Evolutionary conservation across 1,284 basidiomycete species (phyloP).

Genomic region (Golubevia pallescens): DNA sequence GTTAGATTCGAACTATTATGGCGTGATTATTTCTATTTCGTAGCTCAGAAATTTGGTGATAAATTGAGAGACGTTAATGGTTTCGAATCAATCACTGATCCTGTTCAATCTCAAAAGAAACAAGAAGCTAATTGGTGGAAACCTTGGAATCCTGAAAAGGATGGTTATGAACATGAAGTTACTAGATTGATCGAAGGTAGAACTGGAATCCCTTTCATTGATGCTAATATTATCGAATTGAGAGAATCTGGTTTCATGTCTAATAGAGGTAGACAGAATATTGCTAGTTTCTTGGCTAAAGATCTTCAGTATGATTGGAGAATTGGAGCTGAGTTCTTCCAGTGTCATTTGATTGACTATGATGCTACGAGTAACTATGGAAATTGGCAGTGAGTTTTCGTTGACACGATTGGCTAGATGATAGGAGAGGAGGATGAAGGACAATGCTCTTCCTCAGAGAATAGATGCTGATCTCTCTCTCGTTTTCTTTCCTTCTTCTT

Average conservation of each 20-base stretch:
- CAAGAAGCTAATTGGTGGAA: conserved; percentile 45
- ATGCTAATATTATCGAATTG: conserved; percentile 56
- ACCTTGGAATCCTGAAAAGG: conserved; percentile 64
- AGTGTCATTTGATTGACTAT: conserved; percentile 67
- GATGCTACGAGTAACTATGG: conserved; percentile 59
- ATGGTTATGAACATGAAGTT: conserved; percentile 63
- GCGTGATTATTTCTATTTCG: conserved; percentile 56
- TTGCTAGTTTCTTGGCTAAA: conserved; percentile 51
- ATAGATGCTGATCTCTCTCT: neutral
- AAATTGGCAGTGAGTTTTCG: conserved; percentile 27
- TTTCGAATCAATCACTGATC: conserved; percentile 47
- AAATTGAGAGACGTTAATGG: conserved; percentile 45
- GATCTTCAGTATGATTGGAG: conserved; percentile 68
- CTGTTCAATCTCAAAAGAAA: conserved; percentile 50
- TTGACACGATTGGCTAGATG: too few relatives aligned
- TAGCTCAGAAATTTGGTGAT: conserved; percentile 42
- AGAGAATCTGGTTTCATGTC: conserved; percentile 51
- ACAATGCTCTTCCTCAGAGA: neutral
- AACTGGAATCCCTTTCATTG: conserved; percentile 55
- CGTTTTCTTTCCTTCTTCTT: neutral
- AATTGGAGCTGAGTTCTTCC: conserved; percentile 70
- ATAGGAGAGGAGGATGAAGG: neutral
- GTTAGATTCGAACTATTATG: conserved; percentile 57
- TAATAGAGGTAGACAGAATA: conserved; percentile 51
- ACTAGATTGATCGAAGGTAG: conserved; percentile 46